Evolutionary conservation across 169 alveolate genomes (phyloP).

Genomic region (Pseudocohnilembus persalinus): DNA sequence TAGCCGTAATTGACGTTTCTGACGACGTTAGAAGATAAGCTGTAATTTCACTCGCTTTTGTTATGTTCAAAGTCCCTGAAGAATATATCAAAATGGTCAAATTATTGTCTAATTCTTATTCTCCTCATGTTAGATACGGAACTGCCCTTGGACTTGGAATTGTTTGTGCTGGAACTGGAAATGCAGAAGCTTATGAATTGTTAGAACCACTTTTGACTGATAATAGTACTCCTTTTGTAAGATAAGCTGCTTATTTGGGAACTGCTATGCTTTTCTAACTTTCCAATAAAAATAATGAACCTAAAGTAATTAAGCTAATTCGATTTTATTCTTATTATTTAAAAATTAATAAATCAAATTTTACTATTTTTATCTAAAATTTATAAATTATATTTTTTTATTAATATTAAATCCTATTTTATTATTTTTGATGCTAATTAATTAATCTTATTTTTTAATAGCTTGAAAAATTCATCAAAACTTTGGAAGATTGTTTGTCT

Average conservation of each 20-base stretch:
- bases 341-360: neutral
- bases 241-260: slow-evolving; percentile 92
- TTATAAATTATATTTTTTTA: slow-evolving; percentile 35
- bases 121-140: slow-evolving; percentile 98
- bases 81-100: slow-evolving; percentile 91
- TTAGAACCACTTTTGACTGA: slow-evolving; percentile 94
- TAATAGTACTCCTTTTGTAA: slow-evolving; percentile 95
- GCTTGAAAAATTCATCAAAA: slow-evolving; percentile 74
- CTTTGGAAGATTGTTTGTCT: slow-evolving; percentile 81
- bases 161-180: slow-evolving; percentile 96
- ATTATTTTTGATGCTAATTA: too few relatives aligned
- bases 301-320: slow-evolving; percentile 61
- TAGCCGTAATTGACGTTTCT: slow-evolving; percentile 97
- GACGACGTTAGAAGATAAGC: slow-evolving; percentile 99
- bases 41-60: slow-evolving; percentile 95
- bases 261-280: slow-evolving; percentile 91
- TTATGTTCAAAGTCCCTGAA: slow-evolving; percentile 76
- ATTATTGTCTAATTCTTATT: slow-evolving; percentile 93
- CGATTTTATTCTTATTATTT: slow-evolving; percentile 20
- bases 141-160: slow-evolving; percentile 98
- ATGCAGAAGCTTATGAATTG: slow-evolving; percentile 89
- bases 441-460: too few relatives aligned
- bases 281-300: slow-evolving; percentile 85
- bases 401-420: neutral
- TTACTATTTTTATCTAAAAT: slow-evolving; percentile 27